Percentiles rank a stretch among this genome's conserved stretches.
These are phyloP conservation scores for Chlamydomonas asymmetrica DNA, from an alignment of 139 green algal species.

Conservation along the genomic window DNA sequence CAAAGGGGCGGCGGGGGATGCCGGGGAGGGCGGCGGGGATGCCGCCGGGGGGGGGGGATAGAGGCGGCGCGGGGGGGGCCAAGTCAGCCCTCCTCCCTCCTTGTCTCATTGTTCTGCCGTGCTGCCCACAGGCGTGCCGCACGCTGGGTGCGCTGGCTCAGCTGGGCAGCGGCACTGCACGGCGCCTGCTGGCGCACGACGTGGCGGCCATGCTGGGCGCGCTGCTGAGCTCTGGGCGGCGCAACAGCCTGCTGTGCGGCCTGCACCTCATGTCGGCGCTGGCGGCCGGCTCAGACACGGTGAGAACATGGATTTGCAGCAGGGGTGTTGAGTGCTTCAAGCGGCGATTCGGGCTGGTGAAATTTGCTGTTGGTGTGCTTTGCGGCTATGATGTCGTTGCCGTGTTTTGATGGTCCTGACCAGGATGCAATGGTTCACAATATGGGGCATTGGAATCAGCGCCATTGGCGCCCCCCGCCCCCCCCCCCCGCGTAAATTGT, in stretches of 20 bases:
- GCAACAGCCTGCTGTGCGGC: slow-evolving; percentile 46
- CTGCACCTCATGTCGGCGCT: slow-evolving; percentile 43
- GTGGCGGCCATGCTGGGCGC: slow-evolving; percentile 35
- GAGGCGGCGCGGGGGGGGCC: too few relatives aligned
- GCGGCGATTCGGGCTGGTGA: too few relatives aligned
- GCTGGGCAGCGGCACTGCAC: slow-evolving; percentile 18
- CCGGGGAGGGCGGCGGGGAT: neutral
- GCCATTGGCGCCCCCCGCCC: too few relatives aligned
- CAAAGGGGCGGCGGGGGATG: neutral
- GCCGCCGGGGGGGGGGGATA: neutral
- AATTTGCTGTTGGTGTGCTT: too few relatives aligned
- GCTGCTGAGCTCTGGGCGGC: slow-evolving; percentile 42
- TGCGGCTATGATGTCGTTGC: too few relatives aligned
- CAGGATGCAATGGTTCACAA: too few relatives aligned
- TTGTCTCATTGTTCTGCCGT: neutral
- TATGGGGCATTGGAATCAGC: too few relatives aligned
- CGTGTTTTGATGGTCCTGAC: too few relatives aligned
- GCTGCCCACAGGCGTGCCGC: neutral
- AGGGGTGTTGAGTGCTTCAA: too few relatives aligned
- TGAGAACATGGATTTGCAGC: too few relatives aligned
- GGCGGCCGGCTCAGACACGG: slow-evolving; percentile 31
- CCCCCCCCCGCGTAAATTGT: too few relatives aligned
- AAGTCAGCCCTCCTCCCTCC: slow-evolving; percentile 24
- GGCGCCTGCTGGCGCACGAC: slow-evolving; percentile 46
- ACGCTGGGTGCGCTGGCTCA: slow-evolving; percentile 21